Evolutionary conservation across 2,329 filamentous ascomycete genomes (phyloP).

Genomic region (Diaporthe vaccinii): DNA sequence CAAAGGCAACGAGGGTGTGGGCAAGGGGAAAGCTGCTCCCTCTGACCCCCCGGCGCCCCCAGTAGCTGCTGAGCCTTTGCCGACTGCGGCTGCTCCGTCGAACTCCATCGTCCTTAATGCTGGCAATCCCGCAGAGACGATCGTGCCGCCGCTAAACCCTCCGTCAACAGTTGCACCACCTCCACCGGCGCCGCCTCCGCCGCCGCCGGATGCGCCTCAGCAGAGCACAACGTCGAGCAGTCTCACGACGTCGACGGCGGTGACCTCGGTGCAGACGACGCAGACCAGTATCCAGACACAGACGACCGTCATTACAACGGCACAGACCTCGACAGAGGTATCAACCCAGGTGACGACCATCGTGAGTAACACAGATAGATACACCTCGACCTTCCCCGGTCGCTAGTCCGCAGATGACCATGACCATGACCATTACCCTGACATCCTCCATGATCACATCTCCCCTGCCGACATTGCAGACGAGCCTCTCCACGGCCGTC

Average conservation of each 20-base stretch:
- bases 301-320: slow-evolving; percentile 1
- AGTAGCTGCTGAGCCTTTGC: slow-evolving; percentile 9
- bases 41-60: not conserved
- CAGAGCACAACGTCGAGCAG: not conserved
- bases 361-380: slow-evolving; percentile 15
- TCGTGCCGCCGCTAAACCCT: slow-evolving; percentile 28
- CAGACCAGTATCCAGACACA: slow-evolving; percentile 24
- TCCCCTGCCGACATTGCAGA: slow-evolving; percentile 1
- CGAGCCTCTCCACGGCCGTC: slow-evolving; percentile 5
- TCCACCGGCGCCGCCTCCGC: not conserved
- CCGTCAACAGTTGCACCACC: slow-evolving; percentile 23
- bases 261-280: slow-evolving; percentile 21
- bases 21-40: not conserved
- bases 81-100: slow-evolving; percentile 5
- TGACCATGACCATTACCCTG: slow-evolving; percentile 16
- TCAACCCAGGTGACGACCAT: slow-evolving; percentile 26
- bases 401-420: not conserved
- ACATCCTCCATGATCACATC: slow-evolving; percentile 16
- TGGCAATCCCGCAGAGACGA: slow-evolving; percentile 7
- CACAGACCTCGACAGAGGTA: slow-evolving; percentile 12
- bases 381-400: not conserved
- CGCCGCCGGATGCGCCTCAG: not conserved
- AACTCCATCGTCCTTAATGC: slow-evolving; percentile 22
- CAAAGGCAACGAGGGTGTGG: not conserved
- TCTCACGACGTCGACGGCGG: slow-evolving; percentile 21